Percentiles rank a stretch among this genome's conserved stretches.
phyloP scores from a whole-genome alignment of 768 basidiomycete genomes.

The Auricularia cornea region DNA sequence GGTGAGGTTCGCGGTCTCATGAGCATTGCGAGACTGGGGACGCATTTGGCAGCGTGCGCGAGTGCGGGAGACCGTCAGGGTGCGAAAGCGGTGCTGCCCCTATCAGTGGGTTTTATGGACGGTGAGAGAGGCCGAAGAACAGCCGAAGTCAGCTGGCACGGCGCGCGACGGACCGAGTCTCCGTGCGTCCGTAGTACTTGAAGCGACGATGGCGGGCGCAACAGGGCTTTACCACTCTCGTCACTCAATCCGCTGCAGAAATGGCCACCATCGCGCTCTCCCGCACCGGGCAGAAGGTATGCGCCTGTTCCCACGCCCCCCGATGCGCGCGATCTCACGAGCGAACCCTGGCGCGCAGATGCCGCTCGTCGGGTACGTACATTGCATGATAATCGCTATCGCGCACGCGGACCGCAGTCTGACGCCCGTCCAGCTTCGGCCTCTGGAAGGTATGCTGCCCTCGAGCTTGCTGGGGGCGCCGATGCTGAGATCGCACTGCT shows the following conservation, averaged over 20 bases:
- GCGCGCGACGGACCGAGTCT: neutral
- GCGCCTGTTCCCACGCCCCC: constrained; percentile 4
- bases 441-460: constrained; percentile 52
- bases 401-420: constrained; percentile 1
- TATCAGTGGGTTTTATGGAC: no score
- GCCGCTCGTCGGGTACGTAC: constrained; percentile 59
- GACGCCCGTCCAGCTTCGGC: constrained; percentile 40
- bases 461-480: neutral
- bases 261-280: constrained; percentile 51
- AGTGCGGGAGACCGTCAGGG: no score
- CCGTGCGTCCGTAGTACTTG: neutral
- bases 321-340: constrained; percentile 1
- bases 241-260: constrained; percentile 8
- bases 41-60: no score
- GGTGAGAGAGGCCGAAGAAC: neutral
- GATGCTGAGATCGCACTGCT: neutral
- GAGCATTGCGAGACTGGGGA: no score
- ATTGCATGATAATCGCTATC: constrained; percentile 7
- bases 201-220: neutral
- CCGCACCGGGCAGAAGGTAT: constrained; percentile 52
- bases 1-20: no score
- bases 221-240: constrained; percentile 3
- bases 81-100: no score
- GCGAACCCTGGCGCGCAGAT: constrained; percentile 41
- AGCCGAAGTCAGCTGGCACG: neutral